Evolutionary conservation across 148 eudicot genomes (phyloP), one percentile per base, ranked within the genome.

Genomic region (Camellia japonica): DNA sequence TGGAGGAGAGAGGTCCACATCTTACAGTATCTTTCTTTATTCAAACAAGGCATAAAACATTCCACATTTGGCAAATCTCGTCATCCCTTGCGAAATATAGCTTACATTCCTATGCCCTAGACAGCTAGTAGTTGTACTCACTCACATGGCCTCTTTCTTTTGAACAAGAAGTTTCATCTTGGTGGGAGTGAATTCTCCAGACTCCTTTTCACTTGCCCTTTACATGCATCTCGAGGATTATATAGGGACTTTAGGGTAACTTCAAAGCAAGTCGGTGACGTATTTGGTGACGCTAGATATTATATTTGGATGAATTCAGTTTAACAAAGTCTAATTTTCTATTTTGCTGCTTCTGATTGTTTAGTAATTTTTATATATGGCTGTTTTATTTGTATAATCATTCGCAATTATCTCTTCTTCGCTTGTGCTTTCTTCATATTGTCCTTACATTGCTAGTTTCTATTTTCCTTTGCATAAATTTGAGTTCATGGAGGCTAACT

Each of bases 1-100:
- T 86, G 88, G 88, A 86, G 79, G 83, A 69, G 30, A 78, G 86
- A 66, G 71, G 68, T 80, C 84, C 86, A 83, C 85, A 70, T 78
- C 83, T 19, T 46, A 6, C 38, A n/a, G 60, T 60, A 23, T 18
- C 30, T 85, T 81, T 78, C 9, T 83, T 77, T 74, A 80, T 61
- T 38, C 58, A 15, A 80, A 72, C n/a, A 67, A 20, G 56, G 65
- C 3, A 43, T 3, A 46, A 69, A 75, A 75, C 81, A 66, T 86
- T 46, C 88, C 84, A 77, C 3, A 60, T 73, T 60, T 19, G 80
- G 86, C 5, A 80, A 83, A 78, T 78, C 71, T 83, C 68, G 64
- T 41, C 44, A 51, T 63, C 64, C 52, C 18, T 62, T 18, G 56
- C 61, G 38, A 72, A 65, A 20, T 76, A 58, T 0, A 20, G 83